Percentiles rank a stretch among this genome's conserved stretches.
Conservation (phyloP, 768 basidiomycete species). For the Suillus fuscotomentosus region DNA sequence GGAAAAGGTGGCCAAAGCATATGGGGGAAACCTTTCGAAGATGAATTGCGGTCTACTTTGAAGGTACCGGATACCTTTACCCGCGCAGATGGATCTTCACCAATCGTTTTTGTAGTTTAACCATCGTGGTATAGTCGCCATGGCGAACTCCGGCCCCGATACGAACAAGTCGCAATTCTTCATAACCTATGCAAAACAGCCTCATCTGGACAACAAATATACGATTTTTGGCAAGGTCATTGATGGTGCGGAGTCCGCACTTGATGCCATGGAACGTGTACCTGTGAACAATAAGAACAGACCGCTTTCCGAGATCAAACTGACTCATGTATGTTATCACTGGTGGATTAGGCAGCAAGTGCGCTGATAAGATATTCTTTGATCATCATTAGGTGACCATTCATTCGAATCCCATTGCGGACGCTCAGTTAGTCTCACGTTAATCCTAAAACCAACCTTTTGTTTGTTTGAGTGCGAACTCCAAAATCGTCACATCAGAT, state of each 20-base stretch:
- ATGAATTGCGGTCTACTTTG: constrained; percentile 91
- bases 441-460: constrained; percentile 11
- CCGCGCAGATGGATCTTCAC: background rate
- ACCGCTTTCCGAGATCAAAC: constrained; percentile 81
- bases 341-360: background rate
- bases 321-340: constrained; percentile 61
- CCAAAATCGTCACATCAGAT: background rate
- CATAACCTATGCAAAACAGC: constrained; percentile 87
- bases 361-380: constrained; percentile 8
- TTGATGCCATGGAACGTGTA: constrained; percentile 91
- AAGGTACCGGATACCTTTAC: constrained; percentile 54
- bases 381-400: constrained; percentile 62
- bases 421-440: constrained; percentile 43
- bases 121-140: constrained; percentile 89
- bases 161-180: constrained; percentile 93
- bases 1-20: constrained; percentile 98
- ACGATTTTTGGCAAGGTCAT: constrained; percentile 98
- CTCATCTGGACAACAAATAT: constrained; percentile 92
- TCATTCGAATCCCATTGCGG: constrained; percentile 95
- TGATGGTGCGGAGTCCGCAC: constrained; percentile 90
- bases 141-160: constrained; percentile 96
- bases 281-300: constrained; percentile 91
- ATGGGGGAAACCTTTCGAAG: constrained; percentile 89
- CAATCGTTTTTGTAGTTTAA: constrained; percentile 68
- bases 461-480: background rate